Evolutionary conservation across 2,329 filamentous ascomycete genomes (phyloP), one percentile per base, ranked within the genome.

Genomic region (Arthrobotrys iridis): DNA sequence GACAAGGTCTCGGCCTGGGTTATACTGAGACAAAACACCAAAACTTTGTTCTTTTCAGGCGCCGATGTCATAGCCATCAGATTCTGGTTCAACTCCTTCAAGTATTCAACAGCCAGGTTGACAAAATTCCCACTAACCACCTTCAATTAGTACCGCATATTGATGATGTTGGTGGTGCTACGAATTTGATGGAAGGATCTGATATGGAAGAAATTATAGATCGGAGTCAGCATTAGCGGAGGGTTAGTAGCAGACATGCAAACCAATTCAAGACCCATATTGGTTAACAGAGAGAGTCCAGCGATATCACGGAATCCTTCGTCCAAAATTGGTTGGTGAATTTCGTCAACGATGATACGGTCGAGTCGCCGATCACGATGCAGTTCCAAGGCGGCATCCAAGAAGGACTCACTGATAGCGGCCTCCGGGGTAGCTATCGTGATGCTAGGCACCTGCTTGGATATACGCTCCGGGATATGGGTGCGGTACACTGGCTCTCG

Each of bases 361-460:
- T 62, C 58, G 15, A 62, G 58, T 3, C 37, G 37, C 2, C 40
- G 20, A 6, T 62, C 37, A 2, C 2, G 5, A 20, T n/a, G 8
- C 7, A 46, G n/a, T n/a, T 35, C 20, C 4, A 18, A 8, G 3
- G 18, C 13, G 4, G 28, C 5, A 2, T 45, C 13, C 8, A 33
- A 24, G 33, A 62, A 62, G 4, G 40, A 45, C n/a, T n/a, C n/a
- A n/a, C n/a, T n/a, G 11, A 45, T 20, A 15, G 15, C 58, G 20
- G 37, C 26, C 41, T 62, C 58, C 15, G 40, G 58, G n/a, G 40
- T 62, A 4, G 58, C 55, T 26, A 62, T 41, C 15, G 30, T 45
- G 11, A 48, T 22, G n/a, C 37, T 26, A 2, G 40, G 41, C 2
- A 41, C 35, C 6, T 5, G 5, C 13, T 11, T 26, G 2, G 24